These are phyloP conservation scores for Scheffersomyces segobiensis DNA, from an alignment of 1,139 yeast species.

Conservation along the genomic window DNA sequence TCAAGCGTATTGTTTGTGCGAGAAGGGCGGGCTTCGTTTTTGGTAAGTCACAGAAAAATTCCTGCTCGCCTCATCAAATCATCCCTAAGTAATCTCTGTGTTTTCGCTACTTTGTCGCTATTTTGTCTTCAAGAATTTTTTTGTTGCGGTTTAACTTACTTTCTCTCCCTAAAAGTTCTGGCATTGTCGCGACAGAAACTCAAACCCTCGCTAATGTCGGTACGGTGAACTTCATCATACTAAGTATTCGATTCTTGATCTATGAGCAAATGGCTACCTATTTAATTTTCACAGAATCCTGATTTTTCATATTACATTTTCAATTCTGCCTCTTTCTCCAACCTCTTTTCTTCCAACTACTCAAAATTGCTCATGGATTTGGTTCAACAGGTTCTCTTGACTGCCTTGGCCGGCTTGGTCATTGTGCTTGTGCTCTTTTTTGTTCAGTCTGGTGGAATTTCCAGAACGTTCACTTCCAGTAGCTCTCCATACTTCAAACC, in stretches of 20 bases:
- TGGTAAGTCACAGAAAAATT: neutral
- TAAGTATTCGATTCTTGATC: neutral
- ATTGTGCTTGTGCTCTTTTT: constrained; percentile 15
- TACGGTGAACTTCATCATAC: neutral
- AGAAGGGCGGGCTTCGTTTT: neutral
- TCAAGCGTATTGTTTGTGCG: neutral
- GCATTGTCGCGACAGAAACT: neutral
- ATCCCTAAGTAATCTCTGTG: too few relatives aligned
- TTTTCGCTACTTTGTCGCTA: neutral
- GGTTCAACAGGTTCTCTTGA: constrained; percentile 16
- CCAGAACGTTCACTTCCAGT: constrained; percentile 11
- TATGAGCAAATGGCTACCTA: neutral
- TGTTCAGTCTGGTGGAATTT: constrained; percentile 10
- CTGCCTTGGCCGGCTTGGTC: constrained; percentile 20
- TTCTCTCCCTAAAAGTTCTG: neutral
- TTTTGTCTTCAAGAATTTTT: neutral
- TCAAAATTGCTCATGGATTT: constrained; percentile 16
- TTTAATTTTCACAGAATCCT: neutral
- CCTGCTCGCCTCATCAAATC: too few relatives aligned
- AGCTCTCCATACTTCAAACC: constrained; percentile 36
- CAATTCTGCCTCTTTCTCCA: neutral
- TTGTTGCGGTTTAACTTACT: neutral
- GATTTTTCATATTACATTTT: neutral
- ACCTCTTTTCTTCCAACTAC: neutral
- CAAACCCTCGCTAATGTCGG: neutral